Percentiles rank a stretch among this genome's conserved stretches.
Evolutionary conservation across 176 grass and related monocot genomes (phyloP).

Genomic region (Eragrostis curvula): DNA sequence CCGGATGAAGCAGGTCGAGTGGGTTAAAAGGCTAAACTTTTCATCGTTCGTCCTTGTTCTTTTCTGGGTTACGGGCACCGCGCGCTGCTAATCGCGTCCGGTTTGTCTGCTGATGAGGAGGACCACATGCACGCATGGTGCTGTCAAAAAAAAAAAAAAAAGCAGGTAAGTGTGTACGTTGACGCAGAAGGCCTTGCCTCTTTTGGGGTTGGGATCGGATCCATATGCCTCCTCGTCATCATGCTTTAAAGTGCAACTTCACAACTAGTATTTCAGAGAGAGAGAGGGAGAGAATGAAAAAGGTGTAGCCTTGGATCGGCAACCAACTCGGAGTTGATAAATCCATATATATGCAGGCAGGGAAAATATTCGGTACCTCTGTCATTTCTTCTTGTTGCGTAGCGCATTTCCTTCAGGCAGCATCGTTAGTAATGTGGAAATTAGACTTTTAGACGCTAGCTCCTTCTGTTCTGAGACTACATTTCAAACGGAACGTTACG

Average conservation of each 20-base stretch:
- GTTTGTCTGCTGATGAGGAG: constrained; percentile 15
- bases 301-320: not conserved
- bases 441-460: not conserved
- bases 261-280: too few relatives aligned
- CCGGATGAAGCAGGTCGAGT: not conserved
- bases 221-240: not conserved
- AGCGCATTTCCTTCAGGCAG: not conserved
- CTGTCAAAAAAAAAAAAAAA: not conserved
- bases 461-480: not conserved
- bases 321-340: not conserved
- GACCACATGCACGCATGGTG: constrained; percentile 21
- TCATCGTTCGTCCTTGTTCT: constrained; percentile 28
- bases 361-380: not conserved
- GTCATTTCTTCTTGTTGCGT: not conserved
- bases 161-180: not conserved
- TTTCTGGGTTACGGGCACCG: too few relatives aligned
- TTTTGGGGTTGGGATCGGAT: constrained; percentile 44
- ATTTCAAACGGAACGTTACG: not conserved
- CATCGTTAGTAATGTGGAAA: not conserved
- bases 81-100: too few relatives aligned
- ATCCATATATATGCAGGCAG: too few relatives aligned
- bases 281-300: not conserved
- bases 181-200: constrained; percentile 1
- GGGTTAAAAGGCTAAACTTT: constrained; percentile 27
- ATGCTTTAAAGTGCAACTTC: not conserved